phyloP scores from a whole-genome alignment of 2,329 filamentous ascomycete genomes.

The Alternaria gaisen region DNA sequence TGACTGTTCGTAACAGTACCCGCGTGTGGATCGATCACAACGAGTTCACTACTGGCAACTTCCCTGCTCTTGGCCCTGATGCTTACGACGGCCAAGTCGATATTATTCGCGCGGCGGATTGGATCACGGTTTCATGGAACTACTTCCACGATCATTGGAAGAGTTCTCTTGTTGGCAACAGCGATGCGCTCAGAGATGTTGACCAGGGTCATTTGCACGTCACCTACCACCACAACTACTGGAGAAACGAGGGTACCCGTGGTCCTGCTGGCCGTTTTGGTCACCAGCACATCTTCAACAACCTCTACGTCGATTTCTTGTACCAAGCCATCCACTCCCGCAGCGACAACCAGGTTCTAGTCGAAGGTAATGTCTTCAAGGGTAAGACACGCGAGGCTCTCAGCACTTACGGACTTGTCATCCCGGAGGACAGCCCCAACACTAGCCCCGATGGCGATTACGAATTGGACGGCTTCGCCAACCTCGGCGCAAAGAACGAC shows the following conservation, averaged over 20 bases:
- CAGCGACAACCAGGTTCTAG: slow-evolving; percentile 56
- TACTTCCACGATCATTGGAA: slow-evolving; percentile 69
- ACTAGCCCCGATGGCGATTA: slow-evolving; percentile 63
- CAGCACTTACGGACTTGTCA: slow-evolving; percentile 64
- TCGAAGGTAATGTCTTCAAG: slow-evolving; percentile 59
- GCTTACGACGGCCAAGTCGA: slow-evolving; percentile 73
- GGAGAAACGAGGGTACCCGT: slow-evolving; percentile 69
- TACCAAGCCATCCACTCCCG: slow-evolving; percentile 56
- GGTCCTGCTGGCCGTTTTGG: slow-evolving; percentile 72
- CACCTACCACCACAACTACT: slow-evolving; percentile 75
- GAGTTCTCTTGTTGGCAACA: slow-evolving; percentile 68
- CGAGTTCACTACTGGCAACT: slow-evolving; percentile 68
- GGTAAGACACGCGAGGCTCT: slow-evolving; percentile 60
- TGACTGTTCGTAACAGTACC: slow-evolving; percentile 65
- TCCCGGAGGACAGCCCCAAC: slow-evolving; percentile 65
- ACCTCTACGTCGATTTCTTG: slow-evolving; percentile 50
- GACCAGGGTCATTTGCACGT: slow-evolving; percentile 70
- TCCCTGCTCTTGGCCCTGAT: slow-evolving; percentile 66
- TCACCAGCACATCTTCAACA: slow-evolving; percentile 70
- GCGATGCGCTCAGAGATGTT: slow-evolving; percentile 63
- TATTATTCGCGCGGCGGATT: slow-evolving; percentile 70
- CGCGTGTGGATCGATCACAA: slow-evolving; percentile 73
- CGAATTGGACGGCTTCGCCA: slow-evolving; percentile 64
- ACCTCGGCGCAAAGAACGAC: slow-evolving; percentile 62
- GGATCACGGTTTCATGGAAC: slow-evolving; percentile 64